phyloP scores from a whole-genome alignment of 2,329 filamentous ascomycete species.

The Verticillium alfalfae region DNA sequence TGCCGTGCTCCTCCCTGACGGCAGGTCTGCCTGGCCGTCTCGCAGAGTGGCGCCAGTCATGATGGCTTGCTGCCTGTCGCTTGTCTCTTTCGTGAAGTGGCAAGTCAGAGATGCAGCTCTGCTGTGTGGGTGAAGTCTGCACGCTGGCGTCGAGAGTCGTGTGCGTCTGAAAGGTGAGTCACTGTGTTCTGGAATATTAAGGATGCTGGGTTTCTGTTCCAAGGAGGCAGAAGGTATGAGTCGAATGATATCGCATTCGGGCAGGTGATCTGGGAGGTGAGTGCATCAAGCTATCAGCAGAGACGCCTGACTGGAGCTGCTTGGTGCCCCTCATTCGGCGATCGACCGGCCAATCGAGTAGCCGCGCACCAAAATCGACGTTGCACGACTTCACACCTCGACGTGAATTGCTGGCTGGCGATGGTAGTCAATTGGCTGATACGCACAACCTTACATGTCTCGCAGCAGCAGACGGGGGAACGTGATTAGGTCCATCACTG shows the following conservation, averaged over 20 bases:
- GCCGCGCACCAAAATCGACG: neutral
- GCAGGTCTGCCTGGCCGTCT: constrained; percentile 46
- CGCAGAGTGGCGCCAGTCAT: constrained; percentile 25
- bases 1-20: constrained; percentile 51
- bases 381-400: neutral
- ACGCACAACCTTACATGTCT: no score
- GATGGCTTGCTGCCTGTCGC: neutral
- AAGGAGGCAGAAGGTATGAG: neutral
- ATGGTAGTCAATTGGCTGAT: neutral
- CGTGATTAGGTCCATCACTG: no score
- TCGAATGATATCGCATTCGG: neutral
- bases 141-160: neutral
- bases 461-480: no score
- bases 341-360: neutral
- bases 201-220: neutral
- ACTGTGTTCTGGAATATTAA: neutral
- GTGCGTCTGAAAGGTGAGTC: neutral
- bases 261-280: neutral
- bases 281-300: neutral
- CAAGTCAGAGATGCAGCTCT: neutral
- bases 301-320: neutral
- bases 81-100: neutral
- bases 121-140: neutral
- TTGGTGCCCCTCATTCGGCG: neutral
- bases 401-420: neutral